phyloP scores from a whole-genome alignment of 192 early-diverging fungal species.

The Backusella mclennaniae region DNA sequence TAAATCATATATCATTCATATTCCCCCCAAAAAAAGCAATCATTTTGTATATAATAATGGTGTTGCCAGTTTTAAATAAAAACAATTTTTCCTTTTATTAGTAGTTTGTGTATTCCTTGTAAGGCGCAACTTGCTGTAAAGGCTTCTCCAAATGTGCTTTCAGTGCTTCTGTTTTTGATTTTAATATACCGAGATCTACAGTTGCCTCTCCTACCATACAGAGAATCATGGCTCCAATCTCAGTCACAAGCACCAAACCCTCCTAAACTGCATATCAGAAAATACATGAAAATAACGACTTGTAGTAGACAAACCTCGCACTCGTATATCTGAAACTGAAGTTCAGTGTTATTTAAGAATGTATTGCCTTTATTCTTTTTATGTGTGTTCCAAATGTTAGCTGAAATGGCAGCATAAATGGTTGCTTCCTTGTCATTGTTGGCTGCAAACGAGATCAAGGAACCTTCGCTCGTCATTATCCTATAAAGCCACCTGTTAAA shows the following conservation, averaged over 20 bases:
- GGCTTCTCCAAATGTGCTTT: constrained; percentile 50
- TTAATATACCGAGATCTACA: constrained; percentile 52
- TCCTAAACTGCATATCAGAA: constrained; percentile 11
- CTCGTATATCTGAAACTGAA: constrained; percentile 46
- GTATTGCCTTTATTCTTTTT: constrained; percentile 32
- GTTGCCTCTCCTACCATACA: constrained; percentile 50
- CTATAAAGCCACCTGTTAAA: constrained; percentile 19
- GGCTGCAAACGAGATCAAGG: constrained; percentile 53
- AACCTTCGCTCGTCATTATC: constrained; percentile 56
- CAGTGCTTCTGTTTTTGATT: constrained; percentile 52
- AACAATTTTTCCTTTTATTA: not conserved
- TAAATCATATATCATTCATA: too few species aligned
- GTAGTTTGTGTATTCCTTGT: constrained; percentile 9
- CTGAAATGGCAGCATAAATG: constrained; percentile 56
- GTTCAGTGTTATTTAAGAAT: not conserved
- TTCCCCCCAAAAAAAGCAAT: too few species aligned
- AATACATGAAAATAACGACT: too few species aligned
- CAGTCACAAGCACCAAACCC: constrained; percentile 18
- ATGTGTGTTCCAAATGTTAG: constrained; percentile 60
- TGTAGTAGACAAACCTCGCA: constrained; percentile 40
- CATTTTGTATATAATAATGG: not conserved
- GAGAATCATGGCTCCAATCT: constrained; percentile 46
- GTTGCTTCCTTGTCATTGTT: constrained; percentile 52
- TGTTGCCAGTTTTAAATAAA: not conserved
- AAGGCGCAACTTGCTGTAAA: constrained; percentile 8